These are phyloP conservation scores for Leccinum variabile DNA, from an alignment of 1,284 basidiomycete genomes.

Conservation along the genomic window DNA sequence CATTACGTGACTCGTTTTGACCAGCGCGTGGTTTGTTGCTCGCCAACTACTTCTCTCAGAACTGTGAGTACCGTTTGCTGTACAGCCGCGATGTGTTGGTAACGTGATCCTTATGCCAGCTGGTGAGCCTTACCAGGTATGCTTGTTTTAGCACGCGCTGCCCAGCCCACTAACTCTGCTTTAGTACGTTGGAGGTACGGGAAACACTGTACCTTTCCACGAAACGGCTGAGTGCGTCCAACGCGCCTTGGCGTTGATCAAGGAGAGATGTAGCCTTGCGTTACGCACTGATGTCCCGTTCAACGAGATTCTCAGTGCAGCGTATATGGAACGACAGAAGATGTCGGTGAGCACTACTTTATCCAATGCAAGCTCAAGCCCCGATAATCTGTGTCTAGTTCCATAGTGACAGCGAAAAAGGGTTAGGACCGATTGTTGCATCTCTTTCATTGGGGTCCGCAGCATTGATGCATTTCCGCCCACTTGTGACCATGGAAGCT, in stretches of 20 bases:
- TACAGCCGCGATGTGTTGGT: background rate
- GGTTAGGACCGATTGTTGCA: constrained; percentile 69
- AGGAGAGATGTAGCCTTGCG: constrained; percentile 47
- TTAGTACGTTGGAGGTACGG: constrained; percentile 74
- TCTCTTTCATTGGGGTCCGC: constrained; percentile 71
- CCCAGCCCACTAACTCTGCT: constrained; percentile 8
- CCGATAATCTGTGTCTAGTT: constrained; percentile 47
- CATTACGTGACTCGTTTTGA: constrained; percentile 7
- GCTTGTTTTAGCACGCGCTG: background rate
- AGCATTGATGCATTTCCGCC: constrained; percentile 75
- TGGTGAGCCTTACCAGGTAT: constrained; percentile 70
- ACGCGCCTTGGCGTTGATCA: constrained; percentile 57
- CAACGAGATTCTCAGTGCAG: constrained; percentile 77
- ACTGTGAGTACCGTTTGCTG: constrained; percentile 49
- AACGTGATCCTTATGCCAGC: constrained; percentile 41
- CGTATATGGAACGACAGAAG: constrained; percentile 78
- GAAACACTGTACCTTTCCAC: constrained; percentile 64
- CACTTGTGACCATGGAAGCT: constrained; percentile 39
- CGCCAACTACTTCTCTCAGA: constrained; percentile 82
- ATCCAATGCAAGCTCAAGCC: background rate
- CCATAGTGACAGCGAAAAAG: constrained; percentile 73
- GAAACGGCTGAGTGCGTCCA: constrained; percentile 56
- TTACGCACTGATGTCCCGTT: constrained; percentile 44
- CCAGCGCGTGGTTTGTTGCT: constrained; percentile 65
- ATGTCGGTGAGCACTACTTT: constrained; percentile 64